A percentile compares a stretch with the other conserved stretches of the same genome.
Evolutionary conservation across 2,329 filamentous ascomycete species (phyloP).

Genomic region (Sarocladiaceae sp.): DNA sequence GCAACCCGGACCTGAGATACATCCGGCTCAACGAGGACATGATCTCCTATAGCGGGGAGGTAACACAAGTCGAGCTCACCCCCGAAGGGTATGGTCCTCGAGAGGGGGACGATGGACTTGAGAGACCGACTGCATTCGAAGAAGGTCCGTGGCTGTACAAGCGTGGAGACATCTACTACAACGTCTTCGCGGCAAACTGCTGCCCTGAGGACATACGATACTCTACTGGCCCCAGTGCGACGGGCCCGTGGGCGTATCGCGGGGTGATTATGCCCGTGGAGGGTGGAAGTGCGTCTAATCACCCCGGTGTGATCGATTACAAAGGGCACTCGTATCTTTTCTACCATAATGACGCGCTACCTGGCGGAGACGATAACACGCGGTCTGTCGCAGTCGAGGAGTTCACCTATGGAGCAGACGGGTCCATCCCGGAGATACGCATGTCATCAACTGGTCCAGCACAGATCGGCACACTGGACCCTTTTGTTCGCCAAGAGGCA

Average conservation of each 20-base stretch:
- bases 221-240: conserved; percentile 19
- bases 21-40: conserved; percentile 30
- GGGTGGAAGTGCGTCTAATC: conserved; percentile 24
- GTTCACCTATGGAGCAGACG: conserved; percentile 22
- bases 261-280: conserved; percentile 22
- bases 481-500: conserved; percentile 22
- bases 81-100: conserved; percentile 14
- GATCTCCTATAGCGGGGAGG: conserved; percentile 25
- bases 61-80: conserved; percentile 17
- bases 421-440: conserved; percentile 20
- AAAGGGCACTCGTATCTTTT: conserved; percentile 24
- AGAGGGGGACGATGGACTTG: conserved; percentile 11
- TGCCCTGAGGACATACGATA: conserved; percentile 25
- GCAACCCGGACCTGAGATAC: conserved; percentile 26
- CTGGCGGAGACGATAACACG: conserved; percentile 21
- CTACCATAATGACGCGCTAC: conserved; percentile 27
- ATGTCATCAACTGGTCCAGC: conserved; percentile 21
- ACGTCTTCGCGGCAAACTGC: conserved; percentile 23
- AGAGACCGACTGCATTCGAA: conserved; percentile 18
- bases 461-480: conserved; percentile 21
- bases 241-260: conserved; percentile 25
- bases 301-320: conserved; percentile 23
- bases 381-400: conserved; percentile 22
- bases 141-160: conserved; percentile 27
- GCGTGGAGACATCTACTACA: conserved; percentile 23